Evolutionary conservation across 129 eudicot species (phyloP), one percentile per base, ranked within the genome.

Genomic region (Saposhnikovia divaricata): DNA sequence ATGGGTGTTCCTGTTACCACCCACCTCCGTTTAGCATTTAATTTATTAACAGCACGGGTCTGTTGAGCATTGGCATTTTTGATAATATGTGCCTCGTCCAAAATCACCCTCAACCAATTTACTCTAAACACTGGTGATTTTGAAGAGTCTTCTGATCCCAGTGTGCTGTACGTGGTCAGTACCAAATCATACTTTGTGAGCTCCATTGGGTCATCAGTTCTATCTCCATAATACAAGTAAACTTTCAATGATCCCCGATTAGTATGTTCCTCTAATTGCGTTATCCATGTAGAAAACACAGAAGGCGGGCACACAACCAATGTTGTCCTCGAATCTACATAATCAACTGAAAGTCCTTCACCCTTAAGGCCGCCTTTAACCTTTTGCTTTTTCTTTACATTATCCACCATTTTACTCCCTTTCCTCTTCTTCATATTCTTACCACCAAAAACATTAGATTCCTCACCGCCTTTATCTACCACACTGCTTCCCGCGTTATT

Each of bases 1-100:
- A 94, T 86, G 34, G 98, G 98, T 40, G 98, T 94, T 78, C 98
- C 98, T 0, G 93, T 90, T 65, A 94, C 97, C 42, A 88, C 92
- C 98, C 98, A 94, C 83, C 98, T 88, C 50, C 93, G 84, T 65
- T 80, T 87, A 45, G 93, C 93, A 50, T 82, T 85, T 80, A 94
- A 78, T 45, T 66, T 80, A 73, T 76, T 84, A 61, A 94, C 97
- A 28, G 98, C 98, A 9, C 75, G 83, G 72, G 91, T 90, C 59
- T 88, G 98, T 61, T 82, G 82, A 18, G 96, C 78, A 27, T 72
- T 89, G 55, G 76, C 80, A 88, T 92, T 94, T 86, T 92, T 94
- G 34, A 94, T 92, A 78, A 90, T 72, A 86, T 94, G 98, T 12
- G 97, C 98, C 86, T 94, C 98, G 66, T 94, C 98, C 79, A 94